phyloP scores from a whole-genome alignment of 2,329 filamentous ascomycete genomes.

The Hymenoscyphus fraxineus region DNA sequence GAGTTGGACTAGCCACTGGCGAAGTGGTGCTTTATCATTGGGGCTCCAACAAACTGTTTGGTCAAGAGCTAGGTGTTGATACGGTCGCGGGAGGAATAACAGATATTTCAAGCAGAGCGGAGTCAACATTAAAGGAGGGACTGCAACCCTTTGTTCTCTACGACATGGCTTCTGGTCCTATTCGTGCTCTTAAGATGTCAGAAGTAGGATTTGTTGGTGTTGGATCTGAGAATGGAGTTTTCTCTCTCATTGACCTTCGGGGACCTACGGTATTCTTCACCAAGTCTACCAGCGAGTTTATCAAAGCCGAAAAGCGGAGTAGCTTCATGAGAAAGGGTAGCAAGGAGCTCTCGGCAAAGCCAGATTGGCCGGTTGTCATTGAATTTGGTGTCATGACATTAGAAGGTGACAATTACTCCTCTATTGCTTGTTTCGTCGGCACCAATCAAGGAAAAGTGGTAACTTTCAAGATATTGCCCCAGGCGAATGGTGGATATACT shows the following conservation, averaged over 20 bases:
- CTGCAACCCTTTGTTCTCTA: constrained; percentile 77
- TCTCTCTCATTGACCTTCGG: constrained; percentile 82
- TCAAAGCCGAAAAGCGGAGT: constrained; percentile 70
- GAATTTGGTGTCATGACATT: constrained; percentile 93
- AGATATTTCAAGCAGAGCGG: constrained; percentile 68
- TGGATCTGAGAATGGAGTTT: constrained; percentile 76
- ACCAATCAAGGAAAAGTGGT: constrained; percentile 79
- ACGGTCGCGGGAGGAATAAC: constrained; percentile 67
- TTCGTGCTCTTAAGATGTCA: constrained; percentile 78
- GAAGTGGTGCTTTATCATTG: constrained; percentile 85
- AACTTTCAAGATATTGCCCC: constrained; percentile 86
- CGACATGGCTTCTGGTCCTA: constrained; percentile 76
- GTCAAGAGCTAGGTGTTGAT: constrained; percentile 54
- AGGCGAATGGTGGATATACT: constrained; percentile 63
- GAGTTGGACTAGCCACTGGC: constrained; percentile 74
- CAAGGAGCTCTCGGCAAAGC: constrained; percentile 43
- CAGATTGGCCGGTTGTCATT: constrained; percentile 75
- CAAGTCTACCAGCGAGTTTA: constrained; percentile 67
- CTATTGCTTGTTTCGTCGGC: constrained; percentile 86
- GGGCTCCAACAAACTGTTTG: constrained; percentile 73
- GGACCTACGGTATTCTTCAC: constrained; percentile 82
- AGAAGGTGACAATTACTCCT: constrained; percentile 93
- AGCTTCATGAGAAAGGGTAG: constrained; percentile 63
- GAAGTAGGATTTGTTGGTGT: constrained; percentile 89
- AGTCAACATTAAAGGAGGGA: constrained; percentile 71